Evolutionary conservation across 2,329 filamentous ascomycete species (phyloP), one percentile per base, ranked within the genome.

Genomic region (Colletotrichum horii): DNA sequence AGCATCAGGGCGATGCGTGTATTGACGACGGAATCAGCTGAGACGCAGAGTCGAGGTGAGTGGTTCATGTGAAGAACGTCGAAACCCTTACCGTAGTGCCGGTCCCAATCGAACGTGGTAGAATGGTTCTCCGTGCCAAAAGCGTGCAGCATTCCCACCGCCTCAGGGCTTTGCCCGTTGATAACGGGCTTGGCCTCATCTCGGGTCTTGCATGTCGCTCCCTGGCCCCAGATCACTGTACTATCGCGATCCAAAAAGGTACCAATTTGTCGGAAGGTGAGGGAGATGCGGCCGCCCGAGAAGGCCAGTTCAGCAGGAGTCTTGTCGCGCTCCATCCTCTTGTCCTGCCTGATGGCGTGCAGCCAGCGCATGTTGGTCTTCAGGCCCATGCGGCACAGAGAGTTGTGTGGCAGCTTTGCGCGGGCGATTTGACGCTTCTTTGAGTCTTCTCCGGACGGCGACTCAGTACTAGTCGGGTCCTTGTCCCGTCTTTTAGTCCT

Each of bases 331-430:
- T 87, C 84, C 1, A 90, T 86, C 30, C 97, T 92, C 82, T 96
- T 97, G 84, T 99, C 97, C 58, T 94, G 92, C 66, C 94, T 93
- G 82, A 99, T 98, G n/a, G 93, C 93, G 85, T 99, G 97, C 14
- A 98, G 89, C 95, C 96, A 98, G 79, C 92, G 90, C 85, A 90
- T 92, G 81, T 99, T 99, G 1, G 96, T 98, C 52, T 88, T 83
- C 22, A 95, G 88, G 4, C 96, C 96, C 83, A 98, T 93, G 62
- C 94, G 90, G 81, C 96, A 96, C 78, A 98, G 91, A 2, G 95
- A 98, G 83, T 98, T 97, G 82, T 98, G 96, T 2, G 96, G 95
- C 76, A 99, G 89, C 2, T 88, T 88, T 4, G 96, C 91, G 66
- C 94, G 93, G 79, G 95, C 91, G 1, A 90, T 91, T 62, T 89